Evolutionary conservation across 768 basidiomycete genomes (phyloP).

Genomic region (Mycena albidolilacea): DNA sequence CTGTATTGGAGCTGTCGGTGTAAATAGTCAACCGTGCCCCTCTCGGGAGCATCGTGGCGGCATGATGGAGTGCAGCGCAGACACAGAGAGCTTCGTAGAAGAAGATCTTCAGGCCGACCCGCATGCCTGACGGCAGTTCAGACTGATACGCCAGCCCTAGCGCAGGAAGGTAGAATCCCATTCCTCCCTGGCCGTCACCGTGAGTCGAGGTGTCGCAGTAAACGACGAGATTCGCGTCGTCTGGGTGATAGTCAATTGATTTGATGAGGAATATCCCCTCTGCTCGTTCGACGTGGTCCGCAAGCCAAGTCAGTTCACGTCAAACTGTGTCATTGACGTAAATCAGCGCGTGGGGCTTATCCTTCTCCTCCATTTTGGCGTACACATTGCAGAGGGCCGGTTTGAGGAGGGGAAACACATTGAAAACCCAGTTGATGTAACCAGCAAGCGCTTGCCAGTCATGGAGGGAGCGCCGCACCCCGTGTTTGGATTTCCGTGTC

Average conservation of each 20-base stretch:
- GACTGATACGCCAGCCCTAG: no score
- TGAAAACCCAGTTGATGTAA: slow-evolving; percentile 51
- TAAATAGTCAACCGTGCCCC: no score
- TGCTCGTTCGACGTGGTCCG: slow-evolving; percentile 38
- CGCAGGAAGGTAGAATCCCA: no score
- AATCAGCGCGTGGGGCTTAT: slow-evolving; percentile 40
- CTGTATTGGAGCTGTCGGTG: no score
- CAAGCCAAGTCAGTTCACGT: slow-evolving; percentile 53
- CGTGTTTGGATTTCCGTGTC: not conserved
- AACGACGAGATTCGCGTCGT: slow-evolving; percentile 9
- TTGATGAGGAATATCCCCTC: slow-evolving; percentile 46
- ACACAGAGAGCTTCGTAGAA: no score
- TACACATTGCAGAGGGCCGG: slow-evolving; percentile 48
- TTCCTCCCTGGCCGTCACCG: no score
- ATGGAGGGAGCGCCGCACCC: not conserved
- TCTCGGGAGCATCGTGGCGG: no score
- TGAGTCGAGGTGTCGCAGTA: no score
- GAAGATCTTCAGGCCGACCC: no score
- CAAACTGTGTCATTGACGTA: slow-evolving; percentile 48
- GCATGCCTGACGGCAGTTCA: no score
- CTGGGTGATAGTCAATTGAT: slow-evolving; percentile 30
- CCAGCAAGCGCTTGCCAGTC: slow-evolving; percentile 45
- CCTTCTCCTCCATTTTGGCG: slow-evolving; percentile 48
- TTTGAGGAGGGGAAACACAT: slow-evolving; percentile 47
- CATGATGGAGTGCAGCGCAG: no score